phyloP scores from a whole-genome alignment of 345 rosid species.

The Syzygium aromaticum region DNA sequence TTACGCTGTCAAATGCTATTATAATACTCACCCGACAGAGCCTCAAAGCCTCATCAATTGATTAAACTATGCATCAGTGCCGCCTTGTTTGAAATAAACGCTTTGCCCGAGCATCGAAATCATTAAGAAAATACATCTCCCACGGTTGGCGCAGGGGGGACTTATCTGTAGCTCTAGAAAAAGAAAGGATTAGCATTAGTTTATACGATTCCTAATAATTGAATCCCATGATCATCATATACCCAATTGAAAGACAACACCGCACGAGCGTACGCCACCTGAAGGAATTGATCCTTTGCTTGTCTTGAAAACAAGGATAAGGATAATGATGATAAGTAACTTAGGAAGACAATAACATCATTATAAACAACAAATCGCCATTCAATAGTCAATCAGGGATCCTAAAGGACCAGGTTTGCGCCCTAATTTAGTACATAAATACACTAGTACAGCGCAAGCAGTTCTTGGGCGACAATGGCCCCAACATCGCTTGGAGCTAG shows the following conservation, averaged over 20 bases:
- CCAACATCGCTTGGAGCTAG: background rate
- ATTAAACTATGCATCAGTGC: background rate
- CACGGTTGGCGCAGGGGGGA: background rate
- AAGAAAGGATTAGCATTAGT: background rate
- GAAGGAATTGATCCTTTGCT: conserved; percentile 31
- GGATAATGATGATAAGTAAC: background rate
- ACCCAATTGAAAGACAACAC: conserved; percentile 2
- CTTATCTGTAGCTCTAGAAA: background rate
- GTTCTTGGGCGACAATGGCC: background rate
- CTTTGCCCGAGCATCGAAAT: background rate
- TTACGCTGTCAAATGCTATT: conserved; percentile 7
- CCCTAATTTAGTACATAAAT: background rate
- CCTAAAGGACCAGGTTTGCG: background rate
- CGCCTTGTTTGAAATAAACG: background rate
- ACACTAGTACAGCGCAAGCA: background rate
- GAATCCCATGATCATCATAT: background rate
- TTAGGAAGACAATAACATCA: background rate
- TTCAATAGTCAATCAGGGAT: background rate
- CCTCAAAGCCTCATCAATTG: background rate
- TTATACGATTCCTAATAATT: conserved; percentile 1
- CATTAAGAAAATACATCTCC: background rate
- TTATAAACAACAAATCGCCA: background rate
- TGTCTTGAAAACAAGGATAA: conserved; percentile 12
- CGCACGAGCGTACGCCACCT: conserved; percentile 19
- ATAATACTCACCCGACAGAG: background rate